These are phyloP conservation scores for Leishmania aethiopica DNA, from an alignment of 208 protist species.

Conservation along the genomic window DNA sequence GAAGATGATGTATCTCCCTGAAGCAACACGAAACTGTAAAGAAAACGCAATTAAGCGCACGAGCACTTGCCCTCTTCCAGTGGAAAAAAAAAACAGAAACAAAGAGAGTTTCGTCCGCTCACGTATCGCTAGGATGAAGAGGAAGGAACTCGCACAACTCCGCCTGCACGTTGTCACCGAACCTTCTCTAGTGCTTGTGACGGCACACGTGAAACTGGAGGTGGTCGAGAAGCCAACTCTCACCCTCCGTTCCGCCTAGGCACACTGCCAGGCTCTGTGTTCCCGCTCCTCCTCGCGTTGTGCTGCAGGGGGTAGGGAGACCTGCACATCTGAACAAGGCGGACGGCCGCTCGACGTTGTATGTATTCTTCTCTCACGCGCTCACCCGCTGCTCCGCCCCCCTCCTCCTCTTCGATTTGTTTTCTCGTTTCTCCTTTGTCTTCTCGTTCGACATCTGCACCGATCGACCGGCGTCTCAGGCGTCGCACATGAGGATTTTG, in stretches of 20 bases:
- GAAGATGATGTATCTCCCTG: neutral
- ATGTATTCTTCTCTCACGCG: neutral
- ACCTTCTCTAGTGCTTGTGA: neutral
- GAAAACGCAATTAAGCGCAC: neutral
- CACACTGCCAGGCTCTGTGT: neutral
- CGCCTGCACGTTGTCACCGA: neutral
- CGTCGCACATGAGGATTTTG: neutral
- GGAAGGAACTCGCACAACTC: neutral
- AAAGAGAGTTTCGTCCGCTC: neutral
- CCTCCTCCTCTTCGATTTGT: neutral
- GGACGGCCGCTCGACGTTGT: neutral
- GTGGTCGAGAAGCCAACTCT: neutral
- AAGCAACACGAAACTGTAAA: neutral
- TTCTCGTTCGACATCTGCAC: constrained; percentile 6
- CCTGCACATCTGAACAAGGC: neutral
- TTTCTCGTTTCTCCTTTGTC: constrained; percentile 3
- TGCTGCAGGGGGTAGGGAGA: neutral
- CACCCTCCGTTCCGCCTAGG: neutral
- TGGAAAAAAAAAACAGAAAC: neutral
- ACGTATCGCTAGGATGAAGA: neutral
- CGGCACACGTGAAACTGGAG: neutral
- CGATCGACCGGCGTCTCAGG: neutral
- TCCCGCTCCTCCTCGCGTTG: neutral
- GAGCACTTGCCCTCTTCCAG: neutral
- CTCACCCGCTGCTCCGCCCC: neutral